These are phyloP conservation scores for Neospermospora avenae DNA, from an alignment of 2,329 filamentous ascomycete genomes.

Conservation along the genomic window DNA sequence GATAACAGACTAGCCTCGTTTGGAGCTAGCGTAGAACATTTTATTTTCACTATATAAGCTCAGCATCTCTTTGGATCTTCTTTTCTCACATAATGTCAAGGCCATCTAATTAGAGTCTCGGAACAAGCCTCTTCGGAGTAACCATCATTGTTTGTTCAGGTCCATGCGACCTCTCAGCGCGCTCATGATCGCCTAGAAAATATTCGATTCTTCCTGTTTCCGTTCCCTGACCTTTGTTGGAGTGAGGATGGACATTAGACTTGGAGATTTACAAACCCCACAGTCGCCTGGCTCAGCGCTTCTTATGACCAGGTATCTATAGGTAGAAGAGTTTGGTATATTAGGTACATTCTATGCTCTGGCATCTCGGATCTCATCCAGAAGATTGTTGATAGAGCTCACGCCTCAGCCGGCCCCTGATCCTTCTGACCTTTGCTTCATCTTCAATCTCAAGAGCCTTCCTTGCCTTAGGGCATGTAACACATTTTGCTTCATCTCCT, in stretches of 20 bases:
- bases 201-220: slow-evolving; percentile 67
- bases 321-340: no score
- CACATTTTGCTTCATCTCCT: slow-evolving; percentile 71
- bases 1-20: not conserved
- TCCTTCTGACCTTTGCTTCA: slow-evolving; percentile 59
- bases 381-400: not conserved
- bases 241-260: slow-evolving; percentile 53
- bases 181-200: slow-evolving; percentile 97
- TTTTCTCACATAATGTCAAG: slow-evolving; percentile 63
- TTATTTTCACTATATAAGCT: not conserved
- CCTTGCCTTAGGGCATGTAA: slow-evolving; percentile 81
- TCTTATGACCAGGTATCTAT: no score
- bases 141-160: slow-evolving; percentile 88
- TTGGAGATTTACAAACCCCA: slow-evolving; percentile 43
- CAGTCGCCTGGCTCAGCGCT: no score
- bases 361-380: no score
- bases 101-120: slow-evolving; percentile 99
- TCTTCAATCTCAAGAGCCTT: slow-evolving; percentile 74
- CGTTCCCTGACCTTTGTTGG: slow-evolving; percentile 58
- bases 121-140: slow-evolving; percentile 61
- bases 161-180: slow-evolving; percentile 78
- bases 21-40: not conserved
- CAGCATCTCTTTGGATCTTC: slow-evolving; percentile 1
- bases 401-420: not conserved
- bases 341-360: no score